Evolutionary conservation across 345 rosid genomes (phyloP).

Genomic region (Populus simonii): DNA sequence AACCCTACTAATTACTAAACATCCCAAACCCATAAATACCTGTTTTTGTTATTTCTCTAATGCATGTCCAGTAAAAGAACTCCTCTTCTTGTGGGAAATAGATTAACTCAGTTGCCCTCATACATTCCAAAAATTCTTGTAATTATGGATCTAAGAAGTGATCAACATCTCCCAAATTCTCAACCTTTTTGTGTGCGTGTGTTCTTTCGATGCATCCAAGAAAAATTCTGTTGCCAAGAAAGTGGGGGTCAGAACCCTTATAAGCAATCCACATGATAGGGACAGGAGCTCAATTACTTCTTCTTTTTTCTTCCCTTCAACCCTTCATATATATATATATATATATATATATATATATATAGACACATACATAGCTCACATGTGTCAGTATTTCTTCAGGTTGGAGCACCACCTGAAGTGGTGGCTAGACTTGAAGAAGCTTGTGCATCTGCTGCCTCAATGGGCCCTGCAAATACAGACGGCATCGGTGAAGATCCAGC

Average conservation of each 20-base stretch:
- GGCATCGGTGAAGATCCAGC: slow-evolving; percentile 87
- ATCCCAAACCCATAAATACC: neutral
- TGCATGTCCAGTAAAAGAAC: neutral
- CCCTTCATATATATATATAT: neutral
- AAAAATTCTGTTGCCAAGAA: neutral
- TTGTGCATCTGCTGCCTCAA: slow-evolving; percentile 58
- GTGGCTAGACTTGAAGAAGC: slow-evolving; percentile 78
- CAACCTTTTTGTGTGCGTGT: neutral
- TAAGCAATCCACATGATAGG: slow-evolving; percentile 5
- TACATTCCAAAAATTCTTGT: neutral
- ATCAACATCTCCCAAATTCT: neutral
- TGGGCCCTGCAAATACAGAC: slow-evolving; percentile 33
- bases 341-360: neutral
- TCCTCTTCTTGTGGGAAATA: neutral
- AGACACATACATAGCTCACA: neutral
- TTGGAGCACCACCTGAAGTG: slow-evolving; percentile 93
- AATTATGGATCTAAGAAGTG: neutral
- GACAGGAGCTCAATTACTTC: slow-evolving; percentile 4
- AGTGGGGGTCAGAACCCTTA: slow-evolving; percentile 24
- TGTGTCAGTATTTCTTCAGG: slow-evolving; percentile 35
- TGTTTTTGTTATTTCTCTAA: neutral
- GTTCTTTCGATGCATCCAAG: neutral
- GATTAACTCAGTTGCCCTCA: neutral
- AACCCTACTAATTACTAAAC: neutral
- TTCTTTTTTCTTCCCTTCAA: neutral